A percentile compares a stretch with the other conserved stretches of the same genome.
These are phyloP conservation scores for Eucalyptus viminalis DNA, from an alignment of 345 rosid species.

Conservation along the genomic window DNA sequence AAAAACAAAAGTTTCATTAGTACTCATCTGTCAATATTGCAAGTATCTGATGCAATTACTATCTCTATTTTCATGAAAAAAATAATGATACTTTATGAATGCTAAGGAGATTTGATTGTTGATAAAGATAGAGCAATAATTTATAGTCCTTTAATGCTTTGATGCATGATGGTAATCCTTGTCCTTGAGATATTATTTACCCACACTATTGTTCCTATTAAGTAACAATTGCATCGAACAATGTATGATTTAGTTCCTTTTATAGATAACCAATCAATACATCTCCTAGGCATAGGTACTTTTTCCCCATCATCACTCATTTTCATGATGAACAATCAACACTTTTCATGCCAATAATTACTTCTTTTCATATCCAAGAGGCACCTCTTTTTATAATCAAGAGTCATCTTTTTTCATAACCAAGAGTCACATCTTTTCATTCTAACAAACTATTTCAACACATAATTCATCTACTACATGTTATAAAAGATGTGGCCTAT, in stretches of 20 bases:
- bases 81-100: rapidly evolving
- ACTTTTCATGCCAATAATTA: too few relatives aligned
- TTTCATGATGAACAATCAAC: background rate
- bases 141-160: background rate
- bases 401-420: background rate
- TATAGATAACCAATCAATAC: background rate
- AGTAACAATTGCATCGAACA: background rate
- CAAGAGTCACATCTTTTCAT: background rate
- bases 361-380: background rate
- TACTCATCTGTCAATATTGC: rapidly evolving
- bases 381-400: background rate
- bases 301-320: rapidly evolving
- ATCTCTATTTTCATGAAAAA: background rate
- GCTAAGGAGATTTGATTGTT: background rate
- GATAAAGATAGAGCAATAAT: too few relatives aligned
- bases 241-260: too few relatives aligned
- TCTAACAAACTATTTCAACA: background rate
- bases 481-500: background rate
- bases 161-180: too few relatives aligned
- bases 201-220: background rate
- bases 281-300: background rate
- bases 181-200: too few relatives aligned
- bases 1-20: too few relatives aligned
- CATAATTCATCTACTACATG: background rate
- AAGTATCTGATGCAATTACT: rapidly evolving